phyloP scores from a whole-genome alignment of 305 asterid species.

The Plantago coronopus region DNA sequence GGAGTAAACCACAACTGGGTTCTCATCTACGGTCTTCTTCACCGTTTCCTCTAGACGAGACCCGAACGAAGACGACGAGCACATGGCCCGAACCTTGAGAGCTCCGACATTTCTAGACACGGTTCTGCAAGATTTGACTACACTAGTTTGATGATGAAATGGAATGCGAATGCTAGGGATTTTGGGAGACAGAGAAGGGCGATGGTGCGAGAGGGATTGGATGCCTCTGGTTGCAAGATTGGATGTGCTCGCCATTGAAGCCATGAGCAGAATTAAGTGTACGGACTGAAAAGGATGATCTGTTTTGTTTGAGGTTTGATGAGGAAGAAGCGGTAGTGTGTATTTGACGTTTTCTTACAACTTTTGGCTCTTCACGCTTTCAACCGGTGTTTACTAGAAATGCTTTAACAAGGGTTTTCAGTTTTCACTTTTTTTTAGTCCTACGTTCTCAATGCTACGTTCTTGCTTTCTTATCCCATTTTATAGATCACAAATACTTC shows the following conservation, averaged over 20 bases:
- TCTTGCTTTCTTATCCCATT: too few relatives aligned
- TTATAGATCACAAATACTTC: too few relatives aligned
- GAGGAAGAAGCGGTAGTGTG: too few relatives aligned
- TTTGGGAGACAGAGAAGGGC: slow-evolving; percentile 10
- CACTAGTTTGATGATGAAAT: slow-evolving; percentile 12
- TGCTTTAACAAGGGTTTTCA: not conserved
- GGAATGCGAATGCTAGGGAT: slow-evolving; percentile 12
- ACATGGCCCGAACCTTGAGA: slow-evolving; percentile 41
- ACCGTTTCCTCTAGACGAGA: slow-evolving; percentile 53
- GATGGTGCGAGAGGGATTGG: slow-evolving; percentile 10
- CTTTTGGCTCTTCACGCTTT: slow-evolving; percentile 1
- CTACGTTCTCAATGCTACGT: too few relatives aligned
- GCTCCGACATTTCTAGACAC: slow-evolving; percentile 3
- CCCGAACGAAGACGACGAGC: slow-evolving; percentile 43
- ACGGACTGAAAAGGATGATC: not conserved
- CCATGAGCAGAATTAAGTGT: not conserved
- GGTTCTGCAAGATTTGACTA: slow-evolving; percentile 7
- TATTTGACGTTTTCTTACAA: too few relatives aligned
- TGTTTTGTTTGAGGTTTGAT: too few relatives aligned
- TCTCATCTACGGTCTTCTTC: slow-evolving; percentile 40
- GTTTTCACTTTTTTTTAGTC: too few relatives aligned
- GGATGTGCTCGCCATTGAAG: slow-evolving; percentile 39
- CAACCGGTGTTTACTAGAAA: not conserved
- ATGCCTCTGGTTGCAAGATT: slow-evolving; percentile 20
- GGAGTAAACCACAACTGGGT: slow-evolving; percentile 70